A percentile compares a stretch with the other conserved stretches of the same genome.
Evolutionary conservation across 208 protist genomes (phyloP).

Genomic region (Porcisia hertigi): DNA sequence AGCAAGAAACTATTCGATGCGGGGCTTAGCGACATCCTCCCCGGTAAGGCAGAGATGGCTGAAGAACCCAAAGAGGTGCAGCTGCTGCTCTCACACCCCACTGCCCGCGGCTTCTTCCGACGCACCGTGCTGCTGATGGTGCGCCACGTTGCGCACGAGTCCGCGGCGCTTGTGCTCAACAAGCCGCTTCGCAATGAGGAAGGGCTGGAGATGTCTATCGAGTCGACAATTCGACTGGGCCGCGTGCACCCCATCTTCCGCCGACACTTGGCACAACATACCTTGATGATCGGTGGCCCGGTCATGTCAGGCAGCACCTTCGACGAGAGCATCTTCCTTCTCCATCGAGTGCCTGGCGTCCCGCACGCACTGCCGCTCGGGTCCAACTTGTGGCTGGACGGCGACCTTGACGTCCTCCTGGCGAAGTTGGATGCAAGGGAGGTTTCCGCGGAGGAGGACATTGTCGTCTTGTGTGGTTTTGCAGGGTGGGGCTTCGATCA

Average conservation of each 20-base stretch:
- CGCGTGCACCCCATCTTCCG: slow-evolving; percentile 67
- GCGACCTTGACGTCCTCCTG: slow-evolving; percentile 68
- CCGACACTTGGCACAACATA: slow-evolving; percentile 62
- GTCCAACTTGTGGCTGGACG: slow-evolving; percentile 67
- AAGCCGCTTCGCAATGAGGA: slow-evolving; percentile 64
- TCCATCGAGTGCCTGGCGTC: slow-evolving; percentile 71
- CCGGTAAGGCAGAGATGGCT: slow-evolving; percentile 15
- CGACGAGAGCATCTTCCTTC: slow-evolving; percentile 68
- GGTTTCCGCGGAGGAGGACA: slow-evolving; percentile 54
- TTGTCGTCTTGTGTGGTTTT: slow-evolving; percentile 80
- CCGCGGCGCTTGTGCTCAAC: slow-evolving; percentile 79
- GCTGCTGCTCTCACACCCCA: slow-evolving; percentile 75
- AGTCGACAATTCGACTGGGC: slow-evolving; percentile 44
- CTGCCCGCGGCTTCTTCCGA: slow-evolving; percentile 67
- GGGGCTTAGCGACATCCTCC: slow-evolving; percentile 17
- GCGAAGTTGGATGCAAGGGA: slow-evolving; percentile 54
- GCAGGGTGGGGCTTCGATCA: slow-evolving; percentile 75
- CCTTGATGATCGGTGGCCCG: slow-evolving; percentile 79
- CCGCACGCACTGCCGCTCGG: slow-evolving; percentile 61
- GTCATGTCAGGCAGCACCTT: slow-evolving; percentile 65
- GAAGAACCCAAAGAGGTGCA: slow-evolving; percentile 54
- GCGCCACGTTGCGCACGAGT: slow-evolving; percentile 54
- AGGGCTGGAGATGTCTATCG: slow-evolving; percentile 48
- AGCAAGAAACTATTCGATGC: slow-evolving; percentile 4
- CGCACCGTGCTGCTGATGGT: slow-evolving; percentile 71